Evolutionary conservation across 2,329 filamentous ascomycete species (phyloP), one percentile per base, ranked within the genome.

Genomic region (Fusarium scirpi): DNA sequence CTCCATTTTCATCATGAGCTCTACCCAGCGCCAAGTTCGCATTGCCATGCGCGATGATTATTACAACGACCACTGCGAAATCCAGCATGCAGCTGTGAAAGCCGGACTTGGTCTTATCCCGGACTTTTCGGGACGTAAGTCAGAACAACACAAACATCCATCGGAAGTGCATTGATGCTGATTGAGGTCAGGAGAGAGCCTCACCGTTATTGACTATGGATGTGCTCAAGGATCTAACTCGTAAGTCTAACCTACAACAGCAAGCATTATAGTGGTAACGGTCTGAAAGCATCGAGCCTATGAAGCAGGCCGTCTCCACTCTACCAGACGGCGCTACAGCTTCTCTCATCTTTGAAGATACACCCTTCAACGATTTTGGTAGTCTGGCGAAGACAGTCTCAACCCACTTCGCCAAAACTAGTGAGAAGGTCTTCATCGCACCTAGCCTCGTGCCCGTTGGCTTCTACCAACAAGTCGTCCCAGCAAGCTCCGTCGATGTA

Each of bases 21-120:
- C 34, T 2, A 27, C 1, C n/a, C 40, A 30, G 3, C 18, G 44
- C 0, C 6, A 41, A 24, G 47, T 49, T 1, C 59, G 59, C 32
- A 65, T 65, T 41, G 62, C 62, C 8, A 65, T 65, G 59, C 59
- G 59, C 0, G 34, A 64, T 4, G 53, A 65, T 8, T 53, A 54
- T 13, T 65, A 65, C 3, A 65, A 65, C 24, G 34, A 65, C 9
- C 34, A 62, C 16, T 64, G 47, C 3, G 62, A 65, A 1, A 65
- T 65, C 9, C 62, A 65, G 6, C 5, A 58, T 12, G 59, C 47
- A 1, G 59, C 52, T 1, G 30, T 65, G 24, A 29, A 52, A 32
- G 62, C 52, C 1, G 62, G 62, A 0, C 52, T 65, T 9, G 27
- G 48, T 0, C n/a, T 65, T 13, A 58, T 65, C 3, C 62, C 59